Percentiles rank a stretch among this genome's conserved stretches.
phyloP scores from a whole-genome alignment of 345 rosid species.

The Populus davidiana region DNA sequence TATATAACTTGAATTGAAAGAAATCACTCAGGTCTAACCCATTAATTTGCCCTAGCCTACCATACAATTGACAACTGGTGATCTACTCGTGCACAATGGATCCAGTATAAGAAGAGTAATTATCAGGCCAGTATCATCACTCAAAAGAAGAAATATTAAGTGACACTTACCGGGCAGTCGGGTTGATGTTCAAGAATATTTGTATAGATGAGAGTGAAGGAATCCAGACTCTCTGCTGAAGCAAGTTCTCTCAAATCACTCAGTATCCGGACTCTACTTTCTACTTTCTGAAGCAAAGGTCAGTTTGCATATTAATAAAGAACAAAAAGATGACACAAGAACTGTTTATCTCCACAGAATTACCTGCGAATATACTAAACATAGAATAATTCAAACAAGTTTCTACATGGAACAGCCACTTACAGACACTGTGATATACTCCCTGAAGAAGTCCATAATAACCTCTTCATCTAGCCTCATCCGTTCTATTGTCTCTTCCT shows the following conservation, averaged over 20 bases:
- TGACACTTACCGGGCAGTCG: conserved; percentile 76
- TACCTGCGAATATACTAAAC: background rate
- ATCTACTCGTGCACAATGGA: background rate
- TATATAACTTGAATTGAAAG: background rate
- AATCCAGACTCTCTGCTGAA: conserved; percentile 93
- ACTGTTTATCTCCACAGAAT: background rate
- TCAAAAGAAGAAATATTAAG: background rate
- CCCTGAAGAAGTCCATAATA: conserved; percentile 93
- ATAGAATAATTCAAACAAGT: background rate
- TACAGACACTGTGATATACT: conserved; percentile 84
- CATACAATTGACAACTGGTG: background rate
- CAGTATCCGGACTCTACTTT: conserved; percentile 80
- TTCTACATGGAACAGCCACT: conserved; percentile 27
- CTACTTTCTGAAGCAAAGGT: conserved; percentile 69
- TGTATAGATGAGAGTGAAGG: conserved; percentile 85
- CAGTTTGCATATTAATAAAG: background rate
- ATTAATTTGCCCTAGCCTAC: background rate
- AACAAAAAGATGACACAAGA: background rate
- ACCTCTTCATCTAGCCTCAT: conserved; percentile 97
- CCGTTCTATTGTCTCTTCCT: conserved; percentile 94
- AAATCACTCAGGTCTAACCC: background rate
- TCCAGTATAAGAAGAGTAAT: background rate
- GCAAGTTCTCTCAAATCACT: conserved; percentile 97
- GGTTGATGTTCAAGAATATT: conserved; percentile 98
- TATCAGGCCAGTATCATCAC: background rate